A percentile compares a stretch with the other conserved stretches of the same genome.
Evolutionary conservation across 148 eudicot genomes (phyloP).

Genomic region (Salicornia ramosissima): DNA sequence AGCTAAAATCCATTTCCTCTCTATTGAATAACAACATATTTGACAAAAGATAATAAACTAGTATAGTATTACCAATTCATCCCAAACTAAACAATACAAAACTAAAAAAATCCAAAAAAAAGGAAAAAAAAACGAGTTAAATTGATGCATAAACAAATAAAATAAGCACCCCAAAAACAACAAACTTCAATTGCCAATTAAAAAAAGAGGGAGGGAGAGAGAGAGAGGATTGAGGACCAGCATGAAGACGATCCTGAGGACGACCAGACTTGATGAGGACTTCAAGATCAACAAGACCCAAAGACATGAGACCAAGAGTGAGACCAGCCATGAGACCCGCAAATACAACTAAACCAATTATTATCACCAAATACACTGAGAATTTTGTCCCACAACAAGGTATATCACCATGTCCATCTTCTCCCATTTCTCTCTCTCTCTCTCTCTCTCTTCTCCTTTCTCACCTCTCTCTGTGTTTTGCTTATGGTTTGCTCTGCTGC

Average conservation of each 20-base stretch:
- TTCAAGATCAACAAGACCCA: constrained; percentile 95
- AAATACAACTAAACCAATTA: constrained; percentile 56
- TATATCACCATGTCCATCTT: constrained; percentile 24
- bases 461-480: no score
- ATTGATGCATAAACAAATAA: not conserved
- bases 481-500: no score
- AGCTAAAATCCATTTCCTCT: no score
- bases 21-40: no score
- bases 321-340: constrained; percentile 97
- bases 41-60: not conserved
- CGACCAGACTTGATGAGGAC: constrained; percentile 85
- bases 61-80: not conserved
- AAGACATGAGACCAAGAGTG: constrained; percentile 90
- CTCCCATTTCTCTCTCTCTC: constrained; percentile 41
- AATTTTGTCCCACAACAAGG: constrained; percentile 54
- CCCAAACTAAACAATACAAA: not conserved
- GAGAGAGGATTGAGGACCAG: constrained; percentile 35
- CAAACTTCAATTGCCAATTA: not conserved
- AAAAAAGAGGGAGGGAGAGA: not conserved
- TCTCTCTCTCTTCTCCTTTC: not conserved
- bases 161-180: not conserved
- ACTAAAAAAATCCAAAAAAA: not conserved
- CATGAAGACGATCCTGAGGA: constrained; percentile 73
- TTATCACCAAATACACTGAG: constrained; percentile 35
- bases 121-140: not conserved